Percentiles rank a stretch among this genome's conserved stretches.
Evolutionary conservation across 2,329 filamentous ascomycete genomes (phyloP).

Genomic region (Alternaria sp.): DNA sequence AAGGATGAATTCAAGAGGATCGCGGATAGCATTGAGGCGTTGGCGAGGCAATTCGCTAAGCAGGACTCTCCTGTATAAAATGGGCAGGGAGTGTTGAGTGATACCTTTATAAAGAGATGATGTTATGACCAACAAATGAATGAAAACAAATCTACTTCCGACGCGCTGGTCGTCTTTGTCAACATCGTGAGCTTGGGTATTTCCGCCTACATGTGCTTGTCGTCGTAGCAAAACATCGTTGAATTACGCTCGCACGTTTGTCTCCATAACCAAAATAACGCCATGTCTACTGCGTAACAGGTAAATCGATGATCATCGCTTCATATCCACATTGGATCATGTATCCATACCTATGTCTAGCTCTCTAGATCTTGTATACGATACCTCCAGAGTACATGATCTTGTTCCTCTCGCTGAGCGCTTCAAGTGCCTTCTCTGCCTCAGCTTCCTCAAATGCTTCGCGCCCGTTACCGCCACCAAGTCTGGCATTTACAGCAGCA

Average conservation of each 20-base stretch:
- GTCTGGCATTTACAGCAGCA: conserved; percentile 76
- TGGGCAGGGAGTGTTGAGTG: not conserved
- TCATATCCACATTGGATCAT: not conserved
- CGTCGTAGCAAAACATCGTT: not conserved
- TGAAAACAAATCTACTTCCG: not conserved
- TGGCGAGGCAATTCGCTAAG: conserved; percentile 53
- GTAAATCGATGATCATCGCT: not conserved
- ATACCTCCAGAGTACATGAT: conserved; percentile 73
- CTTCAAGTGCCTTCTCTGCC: conserved; percentile 77
- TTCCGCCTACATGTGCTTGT: too few species aligned
- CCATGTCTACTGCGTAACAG: not conserved
- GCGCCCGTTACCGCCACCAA: conserved; percentile 67
- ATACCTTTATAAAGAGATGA: not conserved
- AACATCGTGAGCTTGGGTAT: not conserved
- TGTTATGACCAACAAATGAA: not conserved
- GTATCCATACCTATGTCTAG: not conserved
- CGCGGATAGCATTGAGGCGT: conserved; percentile 53
- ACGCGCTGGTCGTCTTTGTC: not conserved
- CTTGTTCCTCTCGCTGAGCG: conserved; percentile 83
- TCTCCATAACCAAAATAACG: not conserved
- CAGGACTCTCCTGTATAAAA: conserved; percentile 47
- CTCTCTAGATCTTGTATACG: conserved; percentile 57
- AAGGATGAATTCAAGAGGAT: conserved; percentile 56
- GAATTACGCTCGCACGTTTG: not conserved
- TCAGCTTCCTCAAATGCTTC: conserved; percentile 73